A percentile compares a stretch with the other conserved stretches of the same genome.
Conservation (phyloP, 2,329 filamentous ascomycete genomes). For the Fusarium coicis region DNA sequence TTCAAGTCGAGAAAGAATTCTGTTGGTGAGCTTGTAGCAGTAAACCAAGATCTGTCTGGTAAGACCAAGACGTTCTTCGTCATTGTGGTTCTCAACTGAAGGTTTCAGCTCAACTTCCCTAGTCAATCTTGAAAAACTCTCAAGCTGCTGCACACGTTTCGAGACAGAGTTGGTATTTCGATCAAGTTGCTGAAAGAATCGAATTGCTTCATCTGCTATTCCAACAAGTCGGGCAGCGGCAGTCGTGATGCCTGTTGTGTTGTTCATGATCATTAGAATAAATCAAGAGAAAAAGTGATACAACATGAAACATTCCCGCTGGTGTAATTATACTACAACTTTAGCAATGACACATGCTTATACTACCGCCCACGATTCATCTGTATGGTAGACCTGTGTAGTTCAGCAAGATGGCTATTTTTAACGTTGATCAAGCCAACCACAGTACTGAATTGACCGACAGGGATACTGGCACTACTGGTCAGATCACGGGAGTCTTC, state of each 20-base stretch:
- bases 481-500: background rate
- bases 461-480: background rate
- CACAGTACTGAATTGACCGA: background rate
- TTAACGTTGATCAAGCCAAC: background rate
- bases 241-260: background rate
- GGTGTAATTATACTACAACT: background rate
- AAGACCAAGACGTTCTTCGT: background rate
- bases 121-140: background rate
- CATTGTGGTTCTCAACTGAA: background rate
- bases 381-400: background rate
- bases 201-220: constrained; percentile 3
- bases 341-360: background rate
- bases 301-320: background rate
- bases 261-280: background rate
- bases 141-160: background rate
- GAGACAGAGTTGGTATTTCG: background rate
- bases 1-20: background rate
- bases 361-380: background rate
- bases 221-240: constrained; percentile 5
- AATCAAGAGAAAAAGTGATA: background rate
- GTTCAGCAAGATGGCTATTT: background rate
- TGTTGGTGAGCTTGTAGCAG: background rate
- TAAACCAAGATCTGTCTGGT: background rate
- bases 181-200: constrained; percentile 5
- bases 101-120: background rate